A percentile compares a stretch with the other conserved stretches of the same genome.
These are phyloP conservation scores for Chenopodium album DNA, from an alignment of 148 eudicot species.

Conservation along the genomic window DNA sequence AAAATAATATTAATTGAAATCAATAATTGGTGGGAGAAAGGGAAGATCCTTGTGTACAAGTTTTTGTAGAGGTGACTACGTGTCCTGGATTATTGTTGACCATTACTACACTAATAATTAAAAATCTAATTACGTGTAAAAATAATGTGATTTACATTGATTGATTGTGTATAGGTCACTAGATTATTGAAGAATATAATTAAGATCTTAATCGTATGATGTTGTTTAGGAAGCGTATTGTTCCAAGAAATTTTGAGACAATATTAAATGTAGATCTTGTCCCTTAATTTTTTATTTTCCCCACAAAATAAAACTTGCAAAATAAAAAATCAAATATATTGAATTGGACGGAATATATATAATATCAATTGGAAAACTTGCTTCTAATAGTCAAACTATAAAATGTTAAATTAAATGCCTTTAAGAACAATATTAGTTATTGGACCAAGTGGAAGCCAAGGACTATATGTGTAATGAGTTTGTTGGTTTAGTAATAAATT, in stretches of 20 bases:
- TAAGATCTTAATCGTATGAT: constrained; percentile 10
- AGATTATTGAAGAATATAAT: neutral
- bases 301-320: too few species aligned
- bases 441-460: too few species aligned
- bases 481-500: too few species aligned
- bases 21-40: constrained; percentile 31
- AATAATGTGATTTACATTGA: neutral
- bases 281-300: neutral
- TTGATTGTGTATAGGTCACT: constrained; percentile 22
- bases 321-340: too few species aligned
- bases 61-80: constrained; percentile 20
- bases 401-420: too few species aligned
- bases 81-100: constrained; percentile 20
- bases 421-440: too few species aligned
- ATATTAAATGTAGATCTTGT: neutral
- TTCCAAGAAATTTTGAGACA: neutral
- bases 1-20: constrained; percentile 19
- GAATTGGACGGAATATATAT: too few species aligned
- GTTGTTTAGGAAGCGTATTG: neutral
- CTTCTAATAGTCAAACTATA: neutral
- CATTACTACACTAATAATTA: neutral
- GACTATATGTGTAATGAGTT: too few species aligned
- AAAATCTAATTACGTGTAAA: constrained; percentile 26
- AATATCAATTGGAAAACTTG: neutral
- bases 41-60: constrained; percentile 21